A percentile compares a stretch with the other conserved stretches of the same genome.
Evolutionary conservation across 495 filamentous ascomycete genomes (phyloP).

Genomic region (Chlorociboria aeruginascens): DNA sequence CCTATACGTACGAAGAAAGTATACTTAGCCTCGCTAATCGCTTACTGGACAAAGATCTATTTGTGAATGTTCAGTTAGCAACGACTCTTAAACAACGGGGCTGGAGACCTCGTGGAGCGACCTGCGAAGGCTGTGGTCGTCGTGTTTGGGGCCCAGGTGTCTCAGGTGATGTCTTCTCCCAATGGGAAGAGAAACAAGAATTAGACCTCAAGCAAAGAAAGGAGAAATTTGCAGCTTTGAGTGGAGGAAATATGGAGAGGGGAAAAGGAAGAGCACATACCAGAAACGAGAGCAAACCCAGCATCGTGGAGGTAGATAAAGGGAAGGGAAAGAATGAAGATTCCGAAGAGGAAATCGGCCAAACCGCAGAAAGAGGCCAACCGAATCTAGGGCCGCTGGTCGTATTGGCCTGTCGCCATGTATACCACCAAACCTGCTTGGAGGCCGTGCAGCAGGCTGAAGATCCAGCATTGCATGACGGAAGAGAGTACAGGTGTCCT

Average conservation of each 20-base stretch:
- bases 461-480: constrained; percentile 16
- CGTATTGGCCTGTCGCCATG: constrained; percentile 47
- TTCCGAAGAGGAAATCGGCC: constrained; percentile 9
- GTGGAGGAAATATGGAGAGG: constrained; percentile 14
- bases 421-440: constrained; percentile 49
- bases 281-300: constrained; percentile 17
- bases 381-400: constrained; percentile 37
- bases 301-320: constrained; percentile 21
- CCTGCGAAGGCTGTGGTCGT: constrained; percentile 75
- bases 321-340: constrained; percentile 21
- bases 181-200: constrained; percentile 58
- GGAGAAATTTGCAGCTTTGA: constrained; percentile 20
- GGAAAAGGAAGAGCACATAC: constrained; percentile 22
- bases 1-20: constrained; percentile 86
- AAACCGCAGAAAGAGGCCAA: constrained; percentile 2
- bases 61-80: constrained; percentile 68
- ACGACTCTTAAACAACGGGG: constrained; percentile 68
- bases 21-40: constrained; percentile 75
- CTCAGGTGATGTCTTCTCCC: constrained; percentile 63
- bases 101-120: constrained; percentile 76
- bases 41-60: constrained; percentile 81
- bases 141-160: constrained; percentile 86
- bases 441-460: constrained; percentile 38
- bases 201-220: constrained; percentile 28
- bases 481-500: constrained; percentile 39